Conservation (phyloP, 805 yeast genomes). For the Saccharomycopsis sp. region DNA sequence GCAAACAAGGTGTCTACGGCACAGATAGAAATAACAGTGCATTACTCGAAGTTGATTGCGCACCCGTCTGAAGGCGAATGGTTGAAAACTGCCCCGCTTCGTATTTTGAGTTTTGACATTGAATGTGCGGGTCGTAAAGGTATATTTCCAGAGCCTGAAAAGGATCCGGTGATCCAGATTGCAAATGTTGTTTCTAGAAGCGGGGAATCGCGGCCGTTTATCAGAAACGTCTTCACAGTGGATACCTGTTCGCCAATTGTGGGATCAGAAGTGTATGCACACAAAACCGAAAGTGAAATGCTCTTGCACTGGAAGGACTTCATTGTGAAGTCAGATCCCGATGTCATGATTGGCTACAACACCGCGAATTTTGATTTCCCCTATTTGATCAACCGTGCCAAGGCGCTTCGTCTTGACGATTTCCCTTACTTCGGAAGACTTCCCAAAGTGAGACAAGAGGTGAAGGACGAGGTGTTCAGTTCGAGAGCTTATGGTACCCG, state of each 20-base stretch:
- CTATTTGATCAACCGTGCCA: conserved; percentile 81
- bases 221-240: conserved; percentile 90
- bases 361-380: conserved; percentile 94
- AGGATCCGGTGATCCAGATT: conserved; percentile 93
- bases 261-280: conserved; percentile 82
- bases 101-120: conserved; percentile 91
- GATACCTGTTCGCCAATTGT: conserved; percentile 88
- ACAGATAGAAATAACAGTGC: conserved; percentile 74
- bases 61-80: conserved; percentile 92
- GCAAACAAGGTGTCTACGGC: conserved; percentile 54
- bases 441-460: conserved; percentile 59
- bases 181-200: conserved; percentile 87
- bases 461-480: conserved; percentile 75
- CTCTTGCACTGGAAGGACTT: conserved; percentile 81
- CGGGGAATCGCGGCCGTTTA: conserved; percentile 83
- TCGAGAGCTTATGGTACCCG: conserved; percentile 96
- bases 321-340: conserved; percentile 81
- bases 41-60: conserved; percentile 61
- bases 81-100: conserved; percentile 86
- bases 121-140: conserved; percentile 99
- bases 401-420: conserved; percentile 49
- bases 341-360: conserved; percentile 94
- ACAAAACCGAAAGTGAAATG: conserved; percentile 74
- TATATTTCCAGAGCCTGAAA: conserved; percentile 88
- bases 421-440: conserved; percentile 90